Evolutionary conservation across 2,329 filamentous ascomycete species (phyloP).

Genomic region (Phialophora verrucosa): DNA sequence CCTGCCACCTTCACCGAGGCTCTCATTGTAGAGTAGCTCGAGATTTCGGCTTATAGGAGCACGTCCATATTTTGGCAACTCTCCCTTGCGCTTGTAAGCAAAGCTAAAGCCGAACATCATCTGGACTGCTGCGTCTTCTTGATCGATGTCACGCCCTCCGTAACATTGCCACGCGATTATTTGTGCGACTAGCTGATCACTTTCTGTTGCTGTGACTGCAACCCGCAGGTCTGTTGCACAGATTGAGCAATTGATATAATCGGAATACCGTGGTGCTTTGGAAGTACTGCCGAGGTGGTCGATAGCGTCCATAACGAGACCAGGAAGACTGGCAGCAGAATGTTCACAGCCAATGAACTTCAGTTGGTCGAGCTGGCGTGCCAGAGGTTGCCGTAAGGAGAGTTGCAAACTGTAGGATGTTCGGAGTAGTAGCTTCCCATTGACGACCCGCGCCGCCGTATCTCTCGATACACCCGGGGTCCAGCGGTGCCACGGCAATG

Average conservation of each 20-base stretch:
- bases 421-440: slow-evolving; percentile 17
- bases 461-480: slow-evolving; percentile 12
- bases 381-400: slow-evolving; percentile 13
- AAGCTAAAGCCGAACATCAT: slow-evolving; percentile 2
- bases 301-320: slow-evolving; percentile 20
- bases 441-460: slow-evolving; percentile 12
- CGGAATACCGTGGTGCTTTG: slow-evolving; percentile 12
- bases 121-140: slow-evolving; percentile 9
- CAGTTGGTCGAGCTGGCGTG: background rate
- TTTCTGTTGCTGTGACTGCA: background rate
- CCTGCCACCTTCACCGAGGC: slow-evolving; percentile 15
- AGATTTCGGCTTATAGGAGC: slow-evolving; percentile 22
- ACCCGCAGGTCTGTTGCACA: slow-evolving; percentile 24
- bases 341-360: slow-evolving; percentile 14
- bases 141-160: slow-evolving; percentile 20
- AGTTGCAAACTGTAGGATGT: slow-evolving; percentile 11
- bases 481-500: background rate
- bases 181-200: slow-evolving; percentile 7
- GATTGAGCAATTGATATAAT: slow-evolving; percentile 18
- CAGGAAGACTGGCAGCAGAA: slow-evolving; percentile 7
- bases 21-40: slow-evolving; percentile 17
- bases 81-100: background rate
- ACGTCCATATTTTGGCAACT: background rate
- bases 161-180: slow-evolving; percentile 21
- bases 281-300: slow-evolving; percentile 6